Evolutionary conservation across 176 grass and related monocot species (phyloP).

Genomic region (Chloris gayana): DNA sequence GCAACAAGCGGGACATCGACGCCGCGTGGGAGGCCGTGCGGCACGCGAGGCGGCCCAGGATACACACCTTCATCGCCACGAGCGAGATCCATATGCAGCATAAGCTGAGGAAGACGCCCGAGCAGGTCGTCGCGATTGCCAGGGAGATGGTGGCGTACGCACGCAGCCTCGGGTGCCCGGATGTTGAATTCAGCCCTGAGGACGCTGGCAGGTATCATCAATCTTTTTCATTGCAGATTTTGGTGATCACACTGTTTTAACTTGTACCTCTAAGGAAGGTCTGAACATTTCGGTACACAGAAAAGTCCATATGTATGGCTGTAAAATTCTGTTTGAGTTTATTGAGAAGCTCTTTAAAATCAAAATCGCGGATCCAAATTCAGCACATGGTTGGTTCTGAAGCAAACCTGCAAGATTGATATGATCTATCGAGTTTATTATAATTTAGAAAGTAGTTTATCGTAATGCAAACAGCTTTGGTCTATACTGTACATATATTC

Average conservation of each 20-base stretch:
- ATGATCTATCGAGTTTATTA: not conserved
- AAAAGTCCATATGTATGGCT: too few species aligned
- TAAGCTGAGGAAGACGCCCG: slow-evolving; percentile 67
- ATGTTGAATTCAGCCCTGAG: slow-evolving; percentile 93
- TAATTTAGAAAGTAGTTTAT: not conserved
- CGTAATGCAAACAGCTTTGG: not conserved
- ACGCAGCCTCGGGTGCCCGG: slow-evolving; percentile 72
- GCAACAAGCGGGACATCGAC: slow-evolving; percentile 76
- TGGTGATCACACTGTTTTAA: not conserved
- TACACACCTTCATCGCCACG: slow-evolving; percentile 90
- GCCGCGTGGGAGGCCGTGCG: slow-evolving; percentile 95
- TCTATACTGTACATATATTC: too few species aligned
- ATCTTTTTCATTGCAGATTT: not conserved
- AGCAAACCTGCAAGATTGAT: not conserved
- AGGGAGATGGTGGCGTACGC: slow-evolving; percentile 88
- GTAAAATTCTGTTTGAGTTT: too few species aligned
- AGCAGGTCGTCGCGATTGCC: slow-evolving; percentile 65
- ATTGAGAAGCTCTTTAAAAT: too few species aligned
- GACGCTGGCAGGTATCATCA: slow-evolving; percentile 83
- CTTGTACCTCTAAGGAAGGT: too few species aligned
- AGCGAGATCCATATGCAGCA: slow-evolving; percentile 91
- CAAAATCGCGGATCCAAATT: not conserved
- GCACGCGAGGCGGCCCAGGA: slow-evolving; percentile 62
- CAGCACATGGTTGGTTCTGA: slow-evolving; percentile 35
- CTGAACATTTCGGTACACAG: too few species aligned